Conservation (phyloP, 768 basidiomycete species). For the Pleurotus salmoneostramineus region DNA sequence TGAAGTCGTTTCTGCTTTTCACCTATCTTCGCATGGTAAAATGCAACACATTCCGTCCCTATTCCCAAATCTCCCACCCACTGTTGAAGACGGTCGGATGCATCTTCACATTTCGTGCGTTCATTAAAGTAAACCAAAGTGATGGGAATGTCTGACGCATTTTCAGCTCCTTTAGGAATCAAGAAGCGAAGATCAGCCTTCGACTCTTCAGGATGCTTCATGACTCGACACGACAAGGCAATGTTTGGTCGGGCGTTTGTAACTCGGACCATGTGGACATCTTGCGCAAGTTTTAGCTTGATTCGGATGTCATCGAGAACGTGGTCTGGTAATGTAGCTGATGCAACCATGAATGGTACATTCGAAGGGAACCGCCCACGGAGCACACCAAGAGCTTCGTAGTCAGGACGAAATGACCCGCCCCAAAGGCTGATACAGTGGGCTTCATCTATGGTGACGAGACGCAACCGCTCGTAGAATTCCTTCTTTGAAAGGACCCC, state of each 20-base stretch:
- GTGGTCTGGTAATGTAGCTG: constrained; percentile 18
- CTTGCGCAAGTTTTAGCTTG: constrained; percentile 10
- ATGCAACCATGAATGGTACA: constrained; percentile 14
- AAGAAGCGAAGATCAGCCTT: constrained; percentile 21
- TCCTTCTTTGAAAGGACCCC: constrained; percentile 2
- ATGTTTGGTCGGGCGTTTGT: constrained; percentile 22
- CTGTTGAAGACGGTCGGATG: constrained; percentile 10
- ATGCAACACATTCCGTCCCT: constrained; percentile 11
- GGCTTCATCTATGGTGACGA: constrained; percentile 17
- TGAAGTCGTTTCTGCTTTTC: constrained; percentile 14
- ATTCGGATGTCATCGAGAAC: constrained; percentile 9
- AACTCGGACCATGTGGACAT: constrained; percentile 7
- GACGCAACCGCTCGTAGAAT: constrained; percentile 10
- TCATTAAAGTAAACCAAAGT: constrained; percentile 19
- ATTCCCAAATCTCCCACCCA: constrained; percentile 16
- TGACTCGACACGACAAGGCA: constrained; percentile 18
- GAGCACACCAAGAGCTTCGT: constrained; percentile 11
- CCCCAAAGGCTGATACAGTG: constrained; percentile 22
- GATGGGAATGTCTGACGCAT: constrained; percentile 13
- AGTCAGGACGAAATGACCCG: constrained; percentile 18
- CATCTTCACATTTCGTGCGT: constrained; percentile 10
- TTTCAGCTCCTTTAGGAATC: constrained; percentile 11
- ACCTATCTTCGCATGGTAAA: constrained; percentile 20
- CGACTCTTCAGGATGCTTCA: constrained; percentile 12
- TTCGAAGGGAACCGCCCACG: constrained; percentile 5